Percentiles rank a stretch among this genome's conserved stretches.
Conservation (phyloP, 306 rosid species). For the Fagus sylvatica region DNA sequence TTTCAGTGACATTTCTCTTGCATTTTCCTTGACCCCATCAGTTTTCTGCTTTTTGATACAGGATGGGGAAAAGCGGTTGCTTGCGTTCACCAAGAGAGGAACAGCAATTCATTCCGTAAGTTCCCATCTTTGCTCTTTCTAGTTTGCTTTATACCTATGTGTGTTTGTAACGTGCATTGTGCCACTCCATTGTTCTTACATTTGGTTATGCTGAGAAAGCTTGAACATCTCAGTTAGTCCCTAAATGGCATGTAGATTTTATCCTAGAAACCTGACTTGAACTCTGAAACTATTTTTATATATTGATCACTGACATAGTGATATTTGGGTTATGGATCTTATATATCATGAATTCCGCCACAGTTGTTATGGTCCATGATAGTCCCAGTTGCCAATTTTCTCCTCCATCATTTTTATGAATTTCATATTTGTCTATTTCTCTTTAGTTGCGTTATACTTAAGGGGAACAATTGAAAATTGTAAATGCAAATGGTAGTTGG, state of each 20-base stretch:
- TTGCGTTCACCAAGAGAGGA: slow-evolving; percentile 90
- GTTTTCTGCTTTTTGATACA: slow-evolving; percentile 28
- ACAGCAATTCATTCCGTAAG: slow-evolving; percentile 80
- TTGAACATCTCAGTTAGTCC: slow-evolving; percentile 1
- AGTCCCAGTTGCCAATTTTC: no score
- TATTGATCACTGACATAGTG: neutral
- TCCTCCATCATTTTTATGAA: neutral
- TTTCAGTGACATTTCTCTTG: neutral
- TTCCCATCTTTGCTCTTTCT: slow-evolving; percentile 11
- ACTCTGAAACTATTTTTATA: neutral
- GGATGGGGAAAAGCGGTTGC: slow-evolving; percentile 88
- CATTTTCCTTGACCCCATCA: slow-evolving; percentile 17
- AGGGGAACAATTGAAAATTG: neutral
- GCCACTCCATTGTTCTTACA: neutral
- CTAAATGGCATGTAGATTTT: neutral
- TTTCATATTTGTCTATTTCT: neutral
- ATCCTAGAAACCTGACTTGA: neutral
- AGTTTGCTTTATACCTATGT: slow-evolving; percentile 5
- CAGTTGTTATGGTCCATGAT: no score
- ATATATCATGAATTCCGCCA: neutral
- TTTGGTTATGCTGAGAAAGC: neutral
- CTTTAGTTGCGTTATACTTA: neutral
- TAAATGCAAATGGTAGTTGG: neutral
- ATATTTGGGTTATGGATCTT: neutral
- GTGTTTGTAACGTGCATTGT: neutral